A percentile compares a stretch with the other conserved stretches of the same genome.
Evolutionary conservation across 805 yeast genomes (phyloP).

Genomic region (Metschnikowia corniflorae): DNA sequence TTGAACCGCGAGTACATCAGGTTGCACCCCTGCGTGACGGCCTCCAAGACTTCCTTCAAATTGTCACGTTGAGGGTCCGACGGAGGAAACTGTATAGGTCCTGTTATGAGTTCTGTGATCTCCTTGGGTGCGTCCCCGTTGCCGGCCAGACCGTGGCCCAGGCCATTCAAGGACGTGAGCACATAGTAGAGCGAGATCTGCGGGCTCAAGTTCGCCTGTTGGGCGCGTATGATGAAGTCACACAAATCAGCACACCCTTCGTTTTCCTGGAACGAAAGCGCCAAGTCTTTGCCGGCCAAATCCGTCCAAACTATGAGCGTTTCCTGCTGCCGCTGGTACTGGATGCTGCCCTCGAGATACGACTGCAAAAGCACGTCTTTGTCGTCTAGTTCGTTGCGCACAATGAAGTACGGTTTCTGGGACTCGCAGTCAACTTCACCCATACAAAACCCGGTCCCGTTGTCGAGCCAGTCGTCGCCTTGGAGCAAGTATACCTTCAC

Average conservation of each 20-base stretch:
- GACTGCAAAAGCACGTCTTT: constrained; percentile 60
- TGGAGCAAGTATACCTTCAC: constrained; percentile 87
- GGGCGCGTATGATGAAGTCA: constrained; percentile 71
- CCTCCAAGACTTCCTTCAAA: constrained; percentile 51
- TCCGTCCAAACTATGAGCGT: constrained; percentile 95
- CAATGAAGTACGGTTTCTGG: constrained; percentile 58
- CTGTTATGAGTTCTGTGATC: constrained; percentile 72
- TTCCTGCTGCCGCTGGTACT: constrained; percentile 91
- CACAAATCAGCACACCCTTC: constrained; percentile 84
- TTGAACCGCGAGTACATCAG: constrained; percentile 62
- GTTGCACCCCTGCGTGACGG: constrained; percentile 56
- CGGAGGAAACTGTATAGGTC: constrained; percentile 69
- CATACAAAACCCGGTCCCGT: constrained; percentile 87
- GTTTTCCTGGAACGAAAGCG: constrained; percentile 87
- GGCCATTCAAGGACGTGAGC: constrained; percentile 41
- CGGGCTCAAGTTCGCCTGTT: constrained; percentile 52
- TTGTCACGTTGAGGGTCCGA: constrained; percentile 48
- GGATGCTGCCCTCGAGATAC: constrained; percentile 67
- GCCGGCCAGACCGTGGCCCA: neutral
- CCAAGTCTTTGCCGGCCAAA: constrained; percentile 67
- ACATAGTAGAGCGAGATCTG: constrained; percentile 62
- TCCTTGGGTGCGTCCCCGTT: constrained; percentile 34
- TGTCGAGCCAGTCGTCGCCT: constrained; percentile 84
- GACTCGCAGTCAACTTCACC: constrained; percentile 50
- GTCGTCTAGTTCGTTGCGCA: constrained; percentile 64